These are phyloP conservation scores for Leptographium procerum DNA, from an alignment of 2,329 filamentous ascomycete species.

Conservation along the genomic window DNA sequence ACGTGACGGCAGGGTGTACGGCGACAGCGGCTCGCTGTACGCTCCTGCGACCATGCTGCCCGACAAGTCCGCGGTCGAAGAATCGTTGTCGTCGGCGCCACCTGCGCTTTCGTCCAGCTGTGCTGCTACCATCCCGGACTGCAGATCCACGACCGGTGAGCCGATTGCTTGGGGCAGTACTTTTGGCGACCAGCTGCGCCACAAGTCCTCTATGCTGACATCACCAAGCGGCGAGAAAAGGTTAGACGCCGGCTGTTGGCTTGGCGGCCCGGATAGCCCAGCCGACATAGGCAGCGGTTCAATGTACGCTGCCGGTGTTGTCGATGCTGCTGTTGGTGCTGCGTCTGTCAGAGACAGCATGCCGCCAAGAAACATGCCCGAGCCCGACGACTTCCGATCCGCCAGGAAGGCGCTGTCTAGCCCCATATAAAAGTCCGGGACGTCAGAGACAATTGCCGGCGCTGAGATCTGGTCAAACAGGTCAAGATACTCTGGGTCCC, in stretches of 20 bases:
- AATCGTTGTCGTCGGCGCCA: not conserved
- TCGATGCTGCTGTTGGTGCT: not conserved
- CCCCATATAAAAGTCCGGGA: slow-evolving; percentile 11
- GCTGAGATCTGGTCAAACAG: slow-evolving; percentile 5
- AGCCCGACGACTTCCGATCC: not conserved
- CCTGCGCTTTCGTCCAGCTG: not conserved
- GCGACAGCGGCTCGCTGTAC: not conserved
- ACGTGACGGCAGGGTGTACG: not conserved
- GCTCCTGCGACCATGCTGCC: not conserved
- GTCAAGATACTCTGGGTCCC: slow-evolving; percentile 4
- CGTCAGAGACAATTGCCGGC: not conserved
- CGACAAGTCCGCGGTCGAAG: not conserved
- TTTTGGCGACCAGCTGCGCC: not conserved
- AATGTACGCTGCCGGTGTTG: not conserved
- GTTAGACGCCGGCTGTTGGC: not conserved
- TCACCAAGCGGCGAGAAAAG: not conserved
- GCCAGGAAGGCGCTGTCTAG: slow-evolving; percentile 16
- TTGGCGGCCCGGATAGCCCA: too few relatives aligned
- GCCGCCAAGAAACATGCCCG: not conserved
- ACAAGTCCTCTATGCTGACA: not conserved
- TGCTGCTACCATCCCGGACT: not conserved
- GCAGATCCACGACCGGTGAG: not conserved
- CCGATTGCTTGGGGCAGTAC: not conserved
- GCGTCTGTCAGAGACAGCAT: not conserved
- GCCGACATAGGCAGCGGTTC: not conserved